Percentiles rank a stretch among this genome's conserved stretches.
Conservation (phyloP, 805 yeast species). For the Jamesozyma jinghongensis region DNA sequence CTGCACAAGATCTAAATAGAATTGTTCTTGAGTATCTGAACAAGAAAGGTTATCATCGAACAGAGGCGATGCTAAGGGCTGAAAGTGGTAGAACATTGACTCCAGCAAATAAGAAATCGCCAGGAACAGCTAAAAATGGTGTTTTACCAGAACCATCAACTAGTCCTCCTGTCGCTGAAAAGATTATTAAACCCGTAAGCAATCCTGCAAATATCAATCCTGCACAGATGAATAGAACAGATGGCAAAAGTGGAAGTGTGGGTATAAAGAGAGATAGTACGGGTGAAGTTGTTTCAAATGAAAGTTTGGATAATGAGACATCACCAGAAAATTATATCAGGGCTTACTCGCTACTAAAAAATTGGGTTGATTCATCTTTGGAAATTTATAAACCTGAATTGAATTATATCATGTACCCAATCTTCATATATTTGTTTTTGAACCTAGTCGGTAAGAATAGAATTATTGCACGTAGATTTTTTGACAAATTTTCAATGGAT, state of each 20-base stretch:
- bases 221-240: background rate
- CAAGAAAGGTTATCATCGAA: constrained; percentile 88
- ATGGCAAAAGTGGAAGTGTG: background rate
- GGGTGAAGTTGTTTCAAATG: constrained; percentile 21
- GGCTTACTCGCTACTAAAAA: constrained; percentile 70
- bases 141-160: constrained; percentile 22
- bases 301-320: constrained; percentile 17
- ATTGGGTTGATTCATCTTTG: constrained; percentile 85
- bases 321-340: constrained; percentile 62
- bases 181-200: constrained; percentile 27
- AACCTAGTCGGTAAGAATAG: constrained; percentile 63
- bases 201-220: constrained; percentile 13
- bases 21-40: constrained; percentile 87
- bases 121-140: constrained; percentile 40
- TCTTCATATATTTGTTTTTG: constrained; percentile 82
- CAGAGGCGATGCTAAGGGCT: constrained; percentile 88
- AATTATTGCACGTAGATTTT: constrained; percentile 61
- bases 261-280: constrained; percentile 25
- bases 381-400: constrained; percentile 89
- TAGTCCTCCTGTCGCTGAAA: constrained; percentile 27
- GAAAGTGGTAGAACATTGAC: constrained; percentile 63
- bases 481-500: constrained; percentile 63
- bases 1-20: constrained; percentile 82
- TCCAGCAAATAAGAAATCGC: constrained; percentile 39
- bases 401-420: constrained; percentile 74